phyloP scores from a whole-genome alignment of 176 grass and related monocot genomes.

The Eleusine indica region DNA sequence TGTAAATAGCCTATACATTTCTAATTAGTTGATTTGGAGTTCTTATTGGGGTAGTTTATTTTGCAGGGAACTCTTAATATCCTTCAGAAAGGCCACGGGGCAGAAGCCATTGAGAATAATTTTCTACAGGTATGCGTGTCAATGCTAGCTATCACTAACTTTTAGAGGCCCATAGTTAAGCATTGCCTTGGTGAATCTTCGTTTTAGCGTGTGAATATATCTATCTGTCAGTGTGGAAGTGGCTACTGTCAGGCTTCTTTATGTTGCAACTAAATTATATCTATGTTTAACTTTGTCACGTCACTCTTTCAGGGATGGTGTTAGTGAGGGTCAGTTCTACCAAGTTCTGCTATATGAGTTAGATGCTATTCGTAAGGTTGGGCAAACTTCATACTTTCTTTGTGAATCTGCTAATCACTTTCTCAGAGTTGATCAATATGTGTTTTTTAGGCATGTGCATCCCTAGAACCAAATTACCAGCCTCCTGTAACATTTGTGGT shows the following conservation, averaged over 20 bases:
- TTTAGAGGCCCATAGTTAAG: background rate
- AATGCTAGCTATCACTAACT: background rate
- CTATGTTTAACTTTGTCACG: background rate
- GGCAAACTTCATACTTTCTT: conserved; percentile 4
- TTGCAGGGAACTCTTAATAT: conserved; percentile 93
- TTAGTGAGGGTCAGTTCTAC: conserved; percentile 99
- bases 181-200: conserved; percentile 38
- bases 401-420: conserved; percentile 5
- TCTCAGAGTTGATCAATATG: conserved; percentile 20
- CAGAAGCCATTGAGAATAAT: conserved; percentile 97
- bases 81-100: conserved; percentile 94
- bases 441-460: conserved; percentile 84
- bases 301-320: conserved; percentile 76
- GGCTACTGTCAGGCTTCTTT: background rate
- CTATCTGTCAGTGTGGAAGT: background rate
- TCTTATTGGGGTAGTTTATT: conserved; percentile 22
- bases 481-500: conserved; percentile 98
- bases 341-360: conserved; percentile 97
- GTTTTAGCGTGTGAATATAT: conserved; percentile 29
- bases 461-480: conserved; percentile 99
- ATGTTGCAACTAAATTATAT: background rate
- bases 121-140: conserved; percentile 76
- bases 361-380: conserved; percentile 99
- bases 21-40: background rate
- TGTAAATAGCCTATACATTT: background rate